Base-by-base conservation (phyloP, 176 grass and related monocot genomes). In the Aegilops tauschii region DNA sequence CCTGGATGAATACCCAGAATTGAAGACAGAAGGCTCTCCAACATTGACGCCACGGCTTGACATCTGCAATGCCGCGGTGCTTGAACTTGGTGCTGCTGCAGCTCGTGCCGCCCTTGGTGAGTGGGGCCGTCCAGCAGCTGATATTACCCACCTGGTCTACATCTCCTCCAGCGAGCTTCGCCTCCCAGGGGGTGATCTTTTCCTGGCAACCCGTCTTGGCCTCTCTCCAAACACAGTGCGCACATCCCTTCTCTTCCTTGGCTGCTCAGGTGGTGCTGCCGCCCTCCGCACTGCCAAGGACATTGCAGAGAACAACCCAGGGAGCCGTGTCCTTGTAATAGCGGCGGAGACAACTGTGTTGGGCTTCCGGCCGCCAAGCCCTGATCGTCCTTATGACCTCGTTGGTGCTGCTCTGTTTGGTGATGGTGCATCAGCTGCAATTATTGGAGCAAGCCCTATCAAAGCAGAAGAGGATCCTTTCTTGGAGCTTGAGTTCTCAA, bases 281-380 rank as follows among this genome's bases (percentile, higher is more conserved):
- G 93, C 90, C 61, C 93, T 98, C 79, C 88, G 93, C 44, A 88
- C 93, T 6, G 96, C 96, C 81, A 98, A 98, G 92, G 96, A 98
- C 88, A 90, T 98, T 71, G 93, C 96, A 21, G 96, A 94, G 86
- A 98, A 95, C 88, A 98, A 94, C 58, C 88, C 93, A 40, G 93
- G 96, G 25, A 87, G 93, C 70, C 91, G 93, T 42, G 88, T 95
- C 31, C 89, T 95, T 69, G 58, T 98, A 56, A 88, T 89, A 37
- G 94, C 96, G 16, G 87, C 93, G 0, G 96, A 98, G 88, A 98
- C 96, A 30, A 98, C 96, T 50, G 84, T 93, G 84, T 52, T 94
- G 73, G 96, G 96, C 17, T 98, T 92, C 83, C 81, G 96, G 3
- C 96, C 96, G 27, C 96, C 96, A 12, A 94, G 91, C 56, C 61